A percentile compares a stretch with the other conserved stretches of the same genome.
phyloP scores from a whole-genome alignment of 306 rosid species.

The Corylus heterophylla region DNA sequence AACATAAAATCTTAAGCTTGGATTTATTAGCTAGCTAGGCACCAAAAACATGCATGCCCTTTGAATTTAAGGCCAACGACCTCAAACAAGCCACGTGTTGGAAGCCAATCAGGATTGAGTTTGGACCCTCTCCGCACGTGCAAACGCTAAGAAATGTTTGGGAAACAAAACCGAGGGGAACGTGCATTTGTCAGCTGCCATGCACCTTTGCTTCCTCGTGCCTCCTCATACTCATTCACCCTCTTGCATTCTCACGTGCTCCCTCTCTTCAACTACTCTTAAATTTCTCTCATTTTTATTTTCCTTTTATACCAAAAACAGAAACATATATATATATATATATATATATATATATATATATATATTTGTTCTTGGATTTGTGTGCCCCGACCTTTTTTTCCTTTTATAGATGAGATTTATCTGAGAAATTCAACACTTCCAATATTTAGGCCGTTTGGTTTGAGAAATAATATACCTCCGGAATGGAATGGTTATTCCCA shows the following conservation, averaged over 20 bases:
- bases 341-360: too few species aligned
- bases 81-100: conserved; percentile 5
- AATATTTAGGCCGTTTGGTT: too few species aligned
- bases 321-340: too few species aligned
- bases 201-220: not conserved
- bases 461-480: too few species aligned
- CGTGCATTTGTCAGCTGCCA: conserved; percentile 1
- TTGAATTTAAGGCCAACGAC: not conserved
- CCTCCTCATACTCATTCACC: not conserved
- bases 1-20: too few species aligned
- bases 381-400: too few species aligned
- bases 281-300: too few species aligned
- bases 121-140: not conserved
- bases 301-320: not conserved
- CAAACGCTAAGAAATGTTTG: not conserved
- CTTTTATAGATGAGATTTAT: too few species aligned
- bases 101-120: not conserved
- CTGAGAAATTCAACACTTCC: too few species aligned
- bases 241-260: not conserved
- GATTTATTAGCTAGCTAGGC: too few species aligned
- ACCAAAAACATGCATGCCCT: not conserved
- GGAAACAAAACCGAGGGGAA: not conserved
- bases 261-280: not conserved
- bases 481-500: too few species aligned
- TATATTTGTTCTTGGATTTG: too few species aligned